Base-by-base conservation (phyloP, 306 rosid species). In the Delonix regia region DNA sequence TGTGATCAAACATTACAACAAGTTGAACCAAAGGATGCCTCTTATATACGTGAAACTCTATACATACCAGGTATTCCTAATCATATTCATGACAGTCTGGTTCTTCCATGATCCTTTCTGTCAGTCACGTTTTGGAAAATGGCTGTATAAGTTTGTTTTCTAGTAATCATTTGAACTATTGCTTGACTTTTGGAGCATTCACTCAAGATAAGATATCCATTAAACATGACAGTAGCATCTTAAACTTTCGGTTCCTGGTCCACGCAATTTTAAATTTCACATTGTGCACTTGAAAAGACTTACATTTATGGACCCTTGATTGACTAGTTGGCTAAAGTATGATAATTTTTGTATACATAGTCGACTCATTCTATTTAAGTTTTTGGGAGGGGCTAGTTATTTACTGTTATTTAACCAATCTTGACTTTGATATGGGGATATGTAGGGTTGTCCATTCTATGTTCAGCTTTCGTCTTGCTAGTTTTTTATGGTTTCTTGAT, bases 1-100 rank as follows among this genome's bases (percentile, higher is more conserved):
- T 18, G 98, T 94, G 81, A 94, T 94, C 76, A 94, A 94, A 78
- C 98, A 94, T 90, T 90, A 94, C 92, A 94, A 92, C 92, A 94
- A 94, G 87, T 83, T 94, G 89, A 92, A 84, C 83, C 98, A 94
- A 78, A 90, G 97, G 85, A 92, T 94, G 97, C 98, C 97, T 0
- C 86, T 90, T 81, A 88, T 94, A 81, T 90, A 90, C 78, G 97
- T 94, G 71, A 94, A 92, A 83, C 94, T 92, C 56, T 94, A 94
- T 76, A 89, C 93, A 5, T 94, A 94, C 85, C 98, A 94, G 97
- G 97, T 94, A 82, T 76, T 71, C 16, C 45, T 18, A 48, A 51
- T 28, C 60, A 53, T 53, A 53, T 53, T 53, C 7, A 28, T 1
- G 33, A 16, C 55, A 21, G 34, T 45, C 11, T 41, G 55, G 56